Evolutionary conservation across 2,329 filamentous ascomycete genomes (phyloP), one percentile per base, ranked within the genome.

Genomic region (Paradendryphiella salina): DNA sequence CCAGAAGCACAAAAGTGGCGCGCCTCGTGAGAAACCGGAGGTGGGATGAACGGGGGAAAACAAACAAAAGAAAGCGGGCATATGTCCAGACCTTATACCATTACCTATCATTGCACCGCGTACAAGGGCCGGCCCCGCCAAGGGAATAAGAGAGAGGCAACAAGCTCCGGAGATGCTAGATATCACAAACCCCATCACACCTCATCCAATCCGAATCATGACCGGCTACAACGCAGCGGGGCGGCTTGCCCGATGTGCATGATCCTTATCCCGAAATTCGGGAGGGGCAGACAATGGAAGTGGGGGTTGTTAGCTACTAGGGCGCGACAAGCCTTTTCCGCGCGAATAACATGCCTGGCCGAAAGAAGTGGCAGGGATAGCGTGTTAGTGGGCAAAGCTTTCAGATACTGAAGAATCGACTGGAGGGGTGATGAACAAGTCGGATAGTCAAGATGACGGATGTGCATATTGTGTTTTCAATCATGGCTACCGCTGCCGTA

Each of bases 401-500:
- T 20, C n/a, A 9, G 14, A 38, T 15, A 8, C 3, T 14, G 36
- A n/a, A 21, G n/a, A 15, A 18, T 20, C 14, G 8, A 18, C 20
- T 9, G 21, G 18, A 17, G 29, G n/a, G 10, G 14, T 26, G 37
- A 37, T 50, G 45, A 45, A 54, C 52, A 53, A 54, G 34, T 31
- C 21, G 21, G 47, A 17, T 10, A 47, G 55, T 59, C 55, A 57
- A 28, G 10, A 54, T 60, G 59, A 64, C 60, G 38, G 29, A 55
- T 7, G 38, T 50, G 48, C 21, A 13, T 32, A 40, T 4, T n/a
- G 46, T 17, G 6, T 23, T 23, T 23, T 23, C 21, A 23, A 7
- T 23, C 21, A 23, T 23, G 4, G 8, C 21, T 23, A 26, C 55
- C 63, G 11, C 83, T 82, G 0, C 90, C 92, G 73, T 97, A 99